A percentile compares a stretch with the other conserved stretches of the same genome.
Conservation (phyloP, 768 basidiomycete genomes). For the Russula sp. region DNA sequence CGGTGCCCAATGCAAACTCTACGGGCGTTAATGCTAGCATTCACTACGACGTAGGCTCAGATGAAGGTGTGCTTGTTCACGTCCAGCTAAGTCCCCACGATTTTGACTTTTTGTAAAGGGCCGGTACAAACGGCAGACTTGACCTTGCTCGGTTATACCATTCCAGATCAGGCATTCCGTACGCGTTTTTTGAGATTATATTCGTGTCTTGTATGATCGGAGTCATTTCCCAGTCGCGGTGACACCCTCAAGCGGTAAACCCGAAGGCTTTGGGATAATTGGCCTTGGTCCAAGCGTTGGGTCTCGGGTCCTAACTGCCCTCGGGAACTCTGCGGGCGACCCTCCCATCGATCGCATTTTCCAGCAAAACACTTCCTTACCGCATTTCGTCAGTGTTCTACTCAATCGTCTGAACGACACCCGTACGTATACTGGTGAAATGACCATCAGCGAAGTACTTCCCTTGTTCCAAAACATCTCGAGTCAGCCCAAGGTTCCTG, state of each 20-base stretch:
- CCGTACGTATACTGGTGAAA: slow-evolving; percentile 49
- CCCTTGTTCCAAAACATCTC: slow-evolving; percentile 48
- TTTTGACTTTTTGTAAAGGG: slow-evolving; percentile 33
- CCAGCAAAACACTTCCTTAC: slow-evolving; percentile 48
- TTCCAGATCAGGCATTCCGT: slow-evolving; percentile 49
- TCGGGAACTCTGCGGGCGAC: slow-evolving; percentile 42
- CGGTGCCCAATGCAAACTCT: slow-evolving; percentile 41
- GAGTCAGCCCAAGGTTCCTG: slow-evolving; percentile 49
- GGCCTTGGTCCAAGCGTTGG: slow-evolving; percentile 61
- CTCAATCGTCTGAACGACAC: slow-evolving; percentile 60
- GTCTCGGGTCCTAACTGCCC: slow-evolving; percentile 43
- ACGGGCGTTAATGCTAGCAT: slow-evolving; percentile 43
- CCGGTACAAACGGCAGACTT: slow-evolving; percentile 47
- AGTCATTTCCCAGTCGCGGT: slow-evolving; percentile 41
- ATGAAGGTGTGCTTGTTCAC: slow-evolving; percentile 29
- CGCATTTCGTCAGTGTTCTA: slow-evolving; percentile 61
- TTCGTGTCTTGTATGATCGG: not conserved
- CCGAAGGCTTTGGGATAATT: slow-evolving; percentile 42
- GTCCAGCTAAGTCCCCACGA: not conserved
- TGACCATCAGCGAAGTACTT: slow-evolving; percentile 61
- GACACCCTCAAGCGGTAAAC: slow-evolving; percentile 34
- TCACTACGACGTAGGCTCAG: slow-evolving; percentile 54
- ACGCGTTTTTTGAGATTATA: slow-evolving; percentile 33
- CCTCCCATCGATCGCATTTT: slow-evolving; percentile 65
- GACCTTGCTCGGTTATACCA: slow-evolving; percentile 45